phyloP scores from a whole-genome alignment of 2,329 filamentous ascomycete species.

The Aspergillus puulaauensis region DNA sequence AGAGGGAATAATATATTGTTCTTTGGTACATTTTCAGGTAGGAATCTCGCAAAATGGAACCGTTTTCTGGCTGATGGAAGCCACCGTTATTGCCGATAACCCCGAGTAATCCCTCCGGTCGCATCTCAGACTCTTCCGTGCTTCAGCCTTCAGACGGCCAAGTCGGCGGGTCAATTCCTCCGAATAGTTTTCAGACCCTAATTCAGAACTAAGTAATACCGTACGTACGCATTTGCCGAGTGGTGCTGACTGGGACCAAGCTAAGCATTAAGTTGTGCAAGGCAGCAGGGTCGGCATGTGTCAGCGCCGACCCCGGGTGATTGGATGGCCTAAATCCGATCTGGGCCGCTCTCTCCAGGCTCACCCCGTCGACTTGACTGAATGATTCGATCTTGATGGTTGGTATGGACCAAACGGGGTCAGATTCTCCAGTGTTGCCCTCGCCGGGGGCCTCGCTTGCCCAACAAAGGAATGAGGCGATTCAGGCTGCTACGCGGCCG shows the following conservation, averaged over 20 bases:
- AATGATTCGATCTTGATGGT: slow-evolving; percentile 12
- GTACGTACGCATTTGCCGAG: no score
- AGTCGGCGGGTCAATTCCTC: background rate
- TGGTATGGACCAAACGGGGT: slow-evolving; percentile 41
- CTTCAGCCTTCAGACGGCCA: no score
- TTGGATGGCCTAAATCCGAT: background rate
- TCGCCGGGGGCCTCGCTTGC: slow-evolving; percentile 37
- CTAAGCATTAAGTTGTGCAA: background rate
- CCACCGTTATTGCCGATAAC: slow-evolving; percentile 7
- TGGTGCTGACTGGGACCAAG: background rate
- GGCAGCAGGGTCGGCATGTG: slow-evolving; percentile 26
- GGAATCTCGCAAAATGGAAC: background rate
- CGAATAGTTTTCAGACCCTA: background rate
- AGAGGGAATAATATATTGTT: background rate
- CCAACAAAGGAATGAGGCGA: slow-evolving; percentile 34
- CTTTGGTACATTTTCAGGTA: no score
- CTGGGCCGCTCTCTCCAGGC: background rate
- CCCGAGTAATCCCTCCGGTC: background rate
- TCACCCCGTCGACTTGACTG: background rate
- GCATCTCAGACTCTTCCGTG: background rate
- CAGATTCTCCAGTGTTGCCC: slow-evolving; percentile 27
- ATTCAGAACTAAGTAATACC: background rate
- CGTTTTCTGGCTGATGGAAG: background rate
- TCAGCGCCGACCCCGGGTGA: slow-evolving; percentile 28
- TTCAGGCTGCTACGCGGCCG: slow-evolving; percentile 27